Evolutionary conservation across 371 early-diverging fungal species (phyloP).

Genomic region (Polyrhizophydium stewartii): DNA sequence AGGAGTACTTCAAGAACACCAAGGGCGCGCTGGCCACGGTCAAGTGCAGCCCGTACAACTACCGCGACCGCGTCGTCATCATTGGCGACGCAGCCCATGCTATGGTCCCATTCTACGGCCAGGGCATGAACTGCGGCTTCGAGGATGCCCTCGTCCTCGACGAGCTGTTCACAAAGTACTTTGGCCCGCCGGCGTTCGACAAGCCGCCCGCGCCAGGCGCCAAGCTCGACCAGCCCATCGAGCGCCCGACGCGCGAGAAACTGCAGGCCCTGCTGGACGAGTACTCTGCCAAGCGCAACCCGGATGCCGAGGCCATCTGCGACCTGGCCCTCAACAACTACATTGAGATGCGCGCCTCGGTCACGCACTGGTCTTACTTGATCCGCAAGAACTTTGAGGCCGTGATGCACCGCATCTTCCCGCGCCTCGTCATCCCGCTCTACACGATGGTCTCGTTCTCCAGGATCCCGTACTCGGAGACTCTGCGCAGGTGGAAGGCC

Average conservation of each 20-base stretch:
- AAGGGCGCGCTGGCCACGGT: conserved; percentile 79
- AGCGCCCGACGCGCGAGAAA: conserved; percentile 12
- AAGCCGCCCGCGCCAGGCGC: not conserved
- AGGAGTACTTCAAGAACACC: conserved; percentile 79
- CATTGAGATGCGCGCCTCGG: conserved; percentile 88
- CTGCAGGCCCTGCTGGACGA: conserved; percentile 39
- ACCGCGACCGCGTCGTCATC: conserved; percentile 68
- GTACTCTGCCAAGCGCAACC: conserved; percentile 67
- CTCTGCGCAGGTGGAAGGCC: conserved; percentile 33
- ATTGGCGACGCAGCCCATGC: conserved; percentile 97
- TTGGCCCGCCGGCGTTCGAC: conserved; percentile 30
- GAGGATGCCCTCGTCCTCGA: conserved; percentile 85
- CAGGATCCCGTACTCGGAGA: conserved; percentile 78
- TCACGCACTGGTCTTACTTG: conserved; percentile 65
- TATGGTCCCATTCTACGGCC: conserved; percentile 92
- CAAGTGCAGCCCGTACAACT: conserved; percentile 87
- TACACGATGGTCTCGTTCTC: conserved; percentile 97
- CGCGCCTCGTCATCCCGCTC: conserved; percentile 75
- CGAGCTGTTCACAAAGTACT: conserved; percentile 54
- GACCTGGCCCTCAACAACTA: conserved; percentile 94
- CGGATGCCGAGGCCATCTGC: conserved; percentile 87
- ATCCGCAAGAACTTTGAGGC: conserved; percentile 76
- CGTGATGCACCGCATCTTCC: conserved; percentile 66
- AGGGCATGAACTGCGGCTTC: conserved; percentile 97
- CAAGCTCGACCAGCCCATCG: not conserved